A percentile compares a stretch with the other conserved stretches of the same genome.
Evolutionary conservation across 192 early-diverging fungal species (phyloP).

Genomic region (Geosiphon pyriformis): DNA sequence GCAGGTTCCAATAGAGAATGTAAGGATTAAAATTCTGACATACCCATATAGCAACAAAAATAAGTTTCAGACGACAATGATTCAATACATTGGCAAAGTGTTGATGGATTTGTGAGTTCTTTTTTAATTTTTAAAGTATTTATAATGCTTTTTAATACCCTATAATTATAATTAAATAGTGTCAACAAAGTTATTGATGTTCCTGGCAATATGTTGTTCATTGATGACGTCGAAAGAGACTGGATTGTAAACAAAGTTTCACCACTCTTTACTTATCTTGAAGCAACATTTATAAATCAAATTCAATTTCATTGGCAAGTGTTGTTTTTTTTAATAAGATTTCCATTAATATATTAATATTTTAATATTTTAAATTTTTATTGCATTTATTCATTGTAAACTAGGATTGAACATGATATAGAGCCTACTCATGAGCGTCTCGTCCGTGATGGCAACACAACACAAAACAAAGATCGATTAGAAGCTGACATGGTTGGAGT

Average conservation of each 20-base stretch:
- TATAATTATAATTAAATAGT: constrained; percentile 13
- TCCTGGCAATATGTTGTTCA: constrained; percentile 6
- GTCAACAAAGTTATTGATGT: constrained; percentile 22
- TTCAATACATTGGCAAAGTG: constrained; percentile 19
- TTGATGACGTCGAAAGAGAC: constrained; percentile 18
- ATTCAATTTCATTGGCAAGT: background rate
- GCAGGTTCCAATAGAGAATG: constrained; percentile 13
- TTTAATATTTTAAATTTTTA: background rate
- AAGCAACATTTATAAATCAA: constrained; percentile 3
- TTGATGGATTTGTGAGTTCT: constrained; percentile 20
- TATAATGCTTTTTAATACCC: background rate
- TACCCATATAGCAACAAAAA: constrained; percentile 10
- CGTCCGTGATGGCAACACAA: background rate
- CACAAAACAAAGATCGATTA: constrained; percentile 14
- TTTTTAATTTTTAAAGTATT: constrained; percentile 5
- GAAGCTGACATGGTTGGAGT: constrained; percentile 13
- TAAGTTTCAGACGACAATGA: constrained; percentile 14
- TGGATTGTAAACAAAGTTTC: constrained; percentile 19
- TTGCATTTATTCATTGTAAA: background rate
- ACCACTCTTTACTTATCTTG: constrained; percentile 4
- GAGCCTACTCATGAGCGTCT: constrained; percentile 12
- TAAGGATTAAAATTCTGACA: constrained; percentile 10
- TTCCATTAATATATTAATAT: background rate
- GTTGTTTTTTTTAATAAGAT: constrained; percentile 2
- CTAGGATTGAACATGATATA: constrained; percentile 17